Evolutionary conservation across 1,284 basidiomycete species (phyloP).

Genomic region (Irpex sp.): DNA sequence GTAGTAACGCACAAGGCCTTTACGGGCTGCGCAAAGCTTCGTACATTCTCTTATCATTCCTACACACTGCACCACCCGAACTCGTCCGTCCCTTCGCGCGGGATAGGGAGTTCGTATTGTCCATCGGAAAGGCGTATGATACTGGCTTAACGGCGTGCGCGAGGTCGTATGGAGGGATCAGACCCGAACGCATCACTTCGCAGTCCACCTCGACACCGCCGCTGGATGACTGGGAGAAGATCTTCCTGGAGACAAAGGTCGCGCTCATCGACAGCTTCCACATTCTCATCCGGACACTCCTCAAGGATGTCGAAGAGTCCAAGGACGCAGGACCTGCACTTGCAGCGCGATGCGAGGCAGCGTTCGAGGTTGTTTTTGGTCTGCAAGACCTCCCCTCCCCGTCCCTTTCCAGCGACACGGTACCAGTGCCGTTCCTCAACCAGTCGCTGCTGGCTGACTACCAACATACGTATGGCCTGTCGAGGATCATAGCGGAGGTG

Average conservation of each 20-base stretch:
- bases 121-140: conserved; percentile 58
- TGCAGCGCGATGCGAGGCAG: conserved; percentile 43
- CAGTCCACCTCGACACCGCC: conserved; percentile 22
- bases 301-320: conserved; percentile 41
- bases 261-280: conserved; percentile 69
- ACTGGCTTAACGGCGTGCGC: conserved; percentile 49
- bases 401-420: conserved; percentile 14
- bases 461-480: conserved; percentile 60
- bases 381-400: conserved; percentile 43
- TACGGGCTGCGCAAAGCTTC: conserved; percentile 62
- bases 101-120: conserved; percentile 48
- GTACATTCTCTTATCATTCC: conserved; percentile 52
- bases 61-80: conserved; percentile 45
- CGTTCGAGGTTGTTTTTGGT: conserved; percentile 55
- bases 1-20: conserved; percentile 43
- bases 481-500: conserved; percentile 41
- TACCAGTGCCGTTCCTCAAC: conserved; percentile 57
- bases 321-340: conserved; percentile 37
- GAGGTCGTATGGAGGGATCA: conserved; percentile 56
- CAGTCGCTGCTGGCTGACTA: conserved; percentile 66
- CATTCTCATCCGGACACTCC: conserved; percentile 44
- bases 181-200: conserved; percentile 24
- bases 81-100: conserved; percentile 48
- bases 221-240: conserved; percentile 61
- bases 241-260: conserved; percentile 69